Conservation (phyloP, 1,139 yeast species). For the Pichia sp. region DNA sequence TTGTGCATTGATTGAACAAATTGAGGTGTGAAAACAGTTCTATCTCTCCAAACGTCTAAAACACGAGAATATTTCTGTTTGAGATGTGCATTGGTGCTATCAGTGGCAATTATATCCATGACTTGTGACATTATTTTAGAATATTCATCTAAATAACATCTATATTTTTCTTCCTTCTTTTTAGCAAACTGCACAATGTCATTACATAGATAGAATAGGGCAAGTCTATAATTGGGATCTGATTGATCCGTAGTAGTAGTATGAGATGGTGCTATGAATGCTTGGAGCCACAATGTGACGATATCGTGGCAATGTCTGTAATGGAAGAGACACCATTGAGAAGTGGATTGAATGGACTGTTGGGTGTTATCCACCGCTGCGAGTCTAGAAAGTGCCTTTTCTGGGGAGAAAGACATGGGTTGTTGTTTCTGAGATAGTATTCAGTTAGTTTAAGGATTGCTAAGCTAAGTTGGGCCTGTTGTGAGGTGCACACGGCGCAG, state of each 20-base stretch:
- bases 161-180: slow-evolving; percentile 49
- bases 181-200: slow-evolving; percentile 81
- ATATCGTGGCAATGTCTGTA: slow-evolving; percentile 56
- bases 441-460: too few species aligned
- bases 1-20: too few species aligned
- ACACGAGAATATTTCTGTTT: slow-evolving; percentile 53
- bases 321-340: slow-evolving; percentile 83
- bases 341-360: slow-evolving; percentile 73
- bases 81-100: slow-evolving; percentile 12
- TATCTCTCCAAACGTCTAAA: slow-evolving; percentile 67
- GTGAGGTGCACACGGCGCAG: too few species aligned
- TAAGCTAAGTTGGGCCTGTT: too few species aligned
- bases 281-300: slow-evolving; percentile 56
- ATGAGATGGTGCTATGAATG: slow-evolving; percentile 22
- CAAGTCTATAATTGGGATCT: slow-evolving; percentile 43
- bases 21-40: slow-evolving; percentile 29
- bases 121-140: slow-evolving; percentile 33
- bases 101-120: slow-evolving; percentile 29
- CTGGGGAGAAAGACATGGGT: slow-evolving; percentile 58
- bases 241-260: slow-evolving; percentile 19
- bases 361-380: slow-evolving; percentile 65
- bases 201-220: slow-evolving; percentile 67
- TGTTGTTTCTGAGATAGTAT: too few species aligned
- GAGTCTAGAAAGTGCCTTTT: slow-evolving; percentile 50
- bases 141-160: slow-evolving; percentile 56